Conservation (phyloP, 139 green algal genomes). For the Chlamydomonas sp. region DNA sequence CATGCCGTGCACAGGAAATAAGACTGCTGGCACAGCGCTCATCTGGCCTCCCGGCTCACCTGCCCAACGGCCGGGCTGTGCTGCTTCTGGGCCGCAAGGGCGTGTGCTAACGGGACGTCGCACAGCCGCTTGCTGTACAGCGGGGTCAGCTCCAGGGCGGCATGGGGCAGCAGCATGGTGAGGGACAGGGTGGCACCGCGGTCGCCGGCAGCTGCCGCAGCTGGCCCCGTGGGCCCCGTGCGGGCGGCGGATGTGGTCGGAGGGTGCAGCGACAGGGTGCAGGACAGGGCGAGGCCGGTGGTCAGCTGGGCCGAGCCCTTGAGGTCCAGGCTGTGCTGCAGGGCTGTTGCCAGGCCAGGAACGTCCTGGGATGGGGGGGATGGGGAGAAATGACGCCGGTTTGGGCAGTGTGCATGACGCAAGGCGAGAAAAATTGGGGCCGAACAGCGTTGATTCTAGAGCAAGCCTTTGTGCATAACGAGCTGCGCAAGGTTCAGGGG, state of each 20-base stretch:
- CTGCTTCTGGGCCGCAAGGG: conserved; percentile 28
- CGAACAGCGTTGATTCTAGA: not conserved
- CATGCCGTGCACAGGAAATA: no score
- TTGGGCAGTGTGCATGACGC: not conserved
- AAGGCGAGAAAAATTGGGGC: not conserved
- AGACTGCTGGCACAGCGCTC: no score
- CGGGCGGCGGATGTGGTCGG: not conserved
- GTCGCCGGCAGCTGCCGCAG: not conserved
- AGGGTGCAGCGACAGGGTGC: not conserved
- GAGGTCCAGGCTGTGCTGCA: conserved; percentile 20
- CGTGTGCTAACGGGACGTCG: conserved; percentile 45
- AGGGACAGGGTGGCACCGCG: not conserved
- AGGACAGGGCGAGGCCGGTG: not conserved
- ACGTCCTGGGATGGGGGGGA: not conserved
- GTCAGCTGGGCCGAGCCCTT: not conserved
- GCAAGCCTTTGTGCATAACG: not conserved
- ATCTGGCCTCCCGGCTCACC: not conserved
- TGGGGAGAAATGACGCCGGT: not conserved
- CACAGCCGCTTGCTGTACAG: conserved; percentile 59
- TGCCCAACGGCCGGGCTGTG: not conserved
- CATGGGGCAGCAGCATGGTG: conserved; percentile 32
- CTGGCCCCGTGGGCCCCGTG: not conserved
- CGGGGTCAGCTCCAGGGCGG: conserved; percentile 43
- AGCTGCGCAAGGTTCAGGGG: no score
- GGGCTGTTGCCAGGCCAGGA: not conserved